These are phyloP conservation scores for Microstegium vimineum DNA, from an alignment of 176 grass and related monocot species.

Conservation along the genomic window DNA sequence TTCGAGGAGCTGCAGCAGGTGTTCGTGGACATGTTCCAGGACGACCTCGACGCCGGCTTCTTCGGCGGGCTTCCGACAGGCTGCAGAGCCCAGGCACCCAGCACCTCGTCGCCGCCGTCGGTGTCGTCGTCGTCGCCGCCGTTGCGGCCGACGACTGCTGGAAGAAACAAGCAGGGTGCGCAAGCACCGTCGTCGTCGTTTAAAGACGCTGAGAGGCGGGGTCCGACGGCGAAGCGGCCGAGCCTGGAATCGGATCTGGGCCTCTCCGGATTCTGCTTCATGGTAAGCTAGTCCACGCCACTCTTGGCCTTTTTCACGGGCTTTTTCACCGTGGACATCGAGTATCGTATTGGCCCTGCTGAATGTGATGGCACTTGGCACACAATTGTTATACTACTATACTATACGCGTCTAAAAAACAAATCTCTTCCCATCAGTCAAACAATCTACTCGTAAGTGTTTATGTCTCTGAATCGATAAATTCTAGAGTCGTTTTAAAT, in stretches of 20 bases:
- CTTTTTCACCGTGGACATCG: too few relatives aligned
- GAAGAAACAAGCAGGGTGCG: background rate
- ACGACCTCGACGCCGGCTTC: conserved; percentile 40
- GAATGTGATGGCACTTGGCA: too few relatives aligned
- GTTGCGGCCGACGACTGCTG: background rate
- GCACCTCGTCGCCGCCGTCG: background rate
- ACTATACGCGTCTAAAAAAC: too few relatives aligned
- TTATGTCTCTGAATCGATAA: too few relatives aligned
- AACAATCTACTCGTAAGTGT: too few relatives aligned
- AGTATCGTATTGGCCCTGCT: too few relatives aligned
- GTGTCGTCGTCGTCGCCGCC: background rate
- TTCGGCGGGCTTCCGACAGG: background rate
- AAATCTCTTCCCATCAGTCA: too few relatives aligned
- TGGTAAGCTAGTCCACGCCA: conserved; percentile 11
- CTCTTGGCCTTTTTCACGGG: background rate
- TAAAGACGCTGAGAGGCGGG: conserved; percentile 1
- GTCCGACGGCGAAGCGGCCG: conserved; percentile 1
- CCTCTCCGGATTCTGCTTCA: conserved; percentile 22
- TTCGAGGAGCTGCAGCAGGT: conserved; percentile 77
- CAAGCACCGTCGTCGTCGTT: background rate
- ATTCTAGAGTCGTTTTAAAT: too few relatives aligned
- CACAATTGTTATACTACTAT: too few relatives aligned
- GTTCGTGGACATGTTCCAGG: conserved; percentile 77
- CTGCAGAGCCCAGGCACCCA: background rate
- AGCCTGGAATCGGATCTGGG: background rate